These are phyloP conservation scores for Pulveroboletus sp. DNA, from an alignment of 768 basidiomycete species.

Conservation along the genomic window DNA sequence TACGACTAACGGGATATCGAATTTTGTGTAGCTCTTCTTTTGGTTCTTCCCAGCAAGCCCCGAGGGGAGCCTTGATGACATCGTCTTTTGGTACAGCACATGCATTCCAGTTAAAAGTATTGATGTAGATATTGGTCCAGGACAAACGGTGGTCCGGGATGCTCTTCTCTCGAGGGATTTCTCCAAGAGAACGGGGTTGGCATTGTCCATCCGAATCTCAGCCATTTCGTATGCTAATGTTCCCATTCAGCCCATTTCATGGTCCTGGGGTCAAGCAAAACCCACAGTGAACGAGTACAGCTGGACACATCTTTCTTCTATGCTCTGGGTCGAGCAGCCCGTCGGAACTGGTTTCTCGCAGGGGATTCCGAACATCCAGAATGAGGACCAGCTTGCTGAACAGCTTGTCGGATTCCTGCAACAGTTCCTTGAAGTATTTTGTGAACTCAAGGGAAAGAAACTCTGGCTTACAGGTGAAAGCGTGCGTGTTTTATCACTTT, in stretches of 20 bases:
- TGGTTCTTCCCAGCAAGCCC: conserved; percentile 84
- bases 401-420: conserved; percentile 58
- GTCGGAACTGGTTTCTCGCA: conserved; percentile 79
- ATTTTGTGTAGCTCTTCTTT: conserved; percentile 59
- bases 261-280: conserved; percentile 61
- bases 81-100: conserved; percentile 65
- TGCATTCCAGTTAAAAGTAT: not conserved
- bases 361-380: conserved; percentile 59
- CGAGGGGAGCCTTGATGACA: conserved; percentile 64
- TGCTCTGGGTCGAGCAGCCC: conserved; percentile 77
- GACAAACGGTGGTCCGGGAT: conserved; percentile 82
- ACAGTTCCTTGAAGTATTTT: conserved; percentile 75
- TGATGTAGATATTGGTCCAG: conserved; percentile 30
- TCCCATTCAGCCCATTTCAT: conserved; percentile 55
- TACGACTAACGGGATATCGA: not conserved
- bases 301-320: conserved; percentile 78
- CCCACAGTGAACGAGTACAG: conserved; percentile 65
- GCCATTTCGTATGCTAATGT: conserved; percentile 18
- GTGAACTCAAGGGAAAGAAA: conserved; percentile 69
- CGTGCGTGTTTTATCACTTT: conserved; percentile 40
- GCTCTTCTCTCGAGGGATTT: conserved; percentile 69
- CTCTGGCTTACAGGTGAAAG: conserved; percentile 73
- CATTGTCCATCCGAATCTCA: conserved; percentile 6
- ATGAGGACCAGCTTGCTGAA: conserved; percentile 56
- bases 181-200: conserved; percentile 74